Percentiles rank a stretch among this genome's conserved stretches.
These are phyloP conservation scores for Hymenoscyphus albidus DNA, from an alignment of 2,329 filamentous ascomycete species.

Conservation along the genomic window DNA sequence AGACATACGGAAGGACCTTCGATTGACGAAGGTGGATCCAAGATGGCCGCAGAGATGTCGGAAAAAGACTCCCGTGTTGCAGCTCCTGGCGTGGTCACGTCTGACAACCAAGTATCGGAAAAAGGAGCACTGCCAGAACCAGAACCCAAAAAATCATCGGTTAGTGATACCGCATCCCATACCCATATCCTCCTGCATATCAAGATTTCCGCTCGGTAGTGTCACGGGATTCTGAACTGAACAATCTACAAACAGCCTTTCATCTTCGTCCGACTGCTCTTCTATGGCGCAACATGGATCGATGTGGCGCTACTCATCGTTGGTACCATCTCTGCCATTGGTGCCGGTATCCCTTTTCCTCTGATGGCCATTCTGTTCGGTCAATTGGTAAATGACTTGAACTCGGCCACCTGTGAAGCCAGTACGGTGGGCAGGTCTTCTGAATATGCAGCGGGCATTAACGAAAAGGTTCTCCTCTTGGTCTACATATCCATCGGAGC, in stretches of 20 bases:
- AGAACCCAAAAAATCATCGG: background rate
- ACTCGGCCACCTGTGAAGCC: slow-evolving; percentile 43
- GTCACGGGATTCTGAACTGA: background rate
- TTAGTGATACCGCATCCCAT: background rate
- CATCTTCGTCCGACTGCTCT: slow-evolving; percentile 2
- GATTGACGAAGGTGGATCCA: background rate
- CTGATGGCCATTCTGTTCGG: slow-evolving; percentile 62
- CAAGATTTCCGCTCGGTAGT: background rate
- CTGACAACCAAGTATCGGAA: background rate
- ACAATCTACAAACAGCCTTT: background rate
- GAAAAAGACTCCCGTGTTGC: background rate
- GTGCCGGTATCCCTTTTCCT: slow-evolving; percentile 58
- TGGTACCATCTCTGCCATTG: slow-evolving; percentile 46
- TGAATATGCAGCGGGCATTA: slow-evolving; percentile 11
- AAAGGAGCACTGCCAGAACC: background rate
- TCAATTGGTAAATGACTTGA: slow-evolving; percentile 59
- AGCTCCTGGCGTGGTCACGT: background rate
- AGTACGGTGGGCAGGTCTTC: slow-evolving; percentile 2
- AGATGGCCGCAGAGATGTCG: background rate
- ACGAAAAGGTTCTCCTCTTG: slow-evolving; percentile 53
- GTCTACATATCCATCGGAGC: slow-evolving; percentile 61
- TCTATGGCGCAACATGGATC: slow-evolving; percentile 4
- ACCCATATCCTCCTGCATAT: background rate
- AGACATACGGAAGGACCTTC: background rate
- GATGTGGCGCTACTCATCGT: slow-evolving; percentile 37